These are phyloP conservation scores for Escovopsis sp. DNA, from an alignment of 2,329 filamentous ascomycete species.

Conservation along the genomic window DNA sequence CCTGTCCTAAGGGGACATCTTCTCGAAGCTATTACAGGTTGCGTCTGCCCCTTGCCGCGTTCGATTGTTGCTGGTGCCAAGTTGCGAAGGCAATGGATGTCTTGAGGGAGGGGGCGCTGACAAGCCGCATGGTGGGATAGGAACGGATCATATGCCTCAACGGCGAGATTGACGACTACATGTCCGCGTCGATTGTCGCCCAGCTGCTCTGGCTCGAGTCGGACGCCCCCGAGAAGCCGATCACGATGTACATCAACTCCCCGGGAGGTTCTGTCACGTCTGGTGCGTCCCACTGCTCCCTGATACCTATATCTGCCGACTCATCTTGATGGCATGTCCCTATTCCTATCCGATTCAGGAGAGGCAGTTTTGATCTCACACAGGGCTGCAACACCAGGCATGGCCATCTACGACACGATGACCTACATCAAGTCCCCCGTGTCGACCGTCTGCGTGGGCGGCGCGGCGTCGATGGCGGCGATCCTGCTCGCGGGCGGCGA, in stretches of 20 bases:
- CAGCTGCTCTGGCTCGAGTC: slow-evolving; percentile 97
- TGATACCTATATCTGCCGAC: too few relatives aligned
- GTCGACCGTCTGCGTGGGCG: slow-evolving; percentile 86
- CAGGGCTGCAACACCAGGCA: slow-evolving; percentile 22
- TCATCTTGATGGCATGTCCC: too few relatives aligned
- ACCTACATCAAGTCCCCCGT: slow-evolving; percentile 87
- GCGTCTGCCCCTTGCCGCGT: too few relatives aligned
- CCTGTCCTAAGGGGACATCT: slow-evolving; percentile 53
- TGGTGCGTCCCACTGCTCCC: slow-evolving; percentile 21
- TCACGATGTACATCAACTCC: slow-evolving; percentile 96
- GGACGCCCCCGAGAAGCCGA: slow-evolving; percentile 85
- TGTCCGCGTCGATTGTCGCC: slow-evolving; percentile 86
- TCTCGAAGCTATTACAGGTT: slow-evolving; percentile 61
- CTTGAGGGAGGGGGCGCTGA: too few relatives aligned
- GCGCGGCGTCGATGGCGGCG: slow-evolving; percentile 89
- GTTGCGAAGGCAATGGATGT: too few relatives aligned
- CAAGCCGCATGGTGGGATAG: slow-evolving; percentile 20
- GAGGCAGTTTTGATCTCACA: not conserved
- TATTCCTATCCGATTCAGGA: too few relatives aligned
- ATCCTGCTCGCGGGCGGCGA: slow-evolving; percentile 77
- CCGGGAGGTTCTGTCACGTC: slow-evolving; percentile 80
- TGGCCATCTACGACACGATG: slow-evolving; percentile 98
- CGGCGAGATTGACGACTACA: slow-evolving; percentile 74
- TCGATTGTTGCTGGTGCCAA: too few relatives aligned
- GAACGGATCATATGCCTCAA: slow-evolving; percentile 93